Evolutionary conservation across 176 grass and related monocot species (phyloP).

Genomic region (Aegilops umbellulata): DNA sequence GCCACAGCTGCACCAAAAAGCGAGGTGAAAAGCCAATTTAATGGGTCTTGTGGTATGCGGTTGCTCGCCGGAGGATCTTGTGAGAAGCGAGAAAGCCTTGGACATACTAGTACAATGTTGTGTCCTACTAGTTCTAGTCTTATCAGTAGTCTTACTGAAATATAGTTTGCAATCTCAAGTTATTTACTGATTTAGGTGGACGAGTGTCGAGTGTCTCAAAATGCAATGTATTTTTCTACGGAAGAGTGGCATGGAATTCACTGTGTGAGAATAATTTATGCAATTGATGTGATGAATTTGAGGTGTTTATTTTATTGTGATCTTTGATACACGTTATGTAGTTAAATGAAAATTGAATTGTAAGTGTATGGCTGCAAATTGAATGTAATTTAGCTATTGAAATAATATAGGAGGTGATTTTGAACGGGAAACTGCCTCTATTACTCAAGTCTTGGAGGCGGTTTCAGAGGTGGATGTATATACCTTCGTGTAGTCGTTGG

Average conservation of each 20-base stretch:
- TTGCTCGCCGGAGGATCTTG: background rate
- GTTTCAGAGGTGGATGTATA: too few relatives aligned
- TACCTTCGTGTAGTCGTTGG: too few relatives aligned
- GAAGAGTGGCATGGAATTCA: background rate
- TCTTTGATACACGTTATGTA: too few relatives aligned
- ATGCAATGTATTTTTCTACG: background rate
- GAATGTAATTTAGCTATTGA: too few relatives aligned
- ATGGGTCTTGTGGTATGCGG: background rate
- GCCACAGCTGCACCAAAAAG: too few relatives aligned
- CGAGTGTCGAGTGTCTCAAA: background rate
- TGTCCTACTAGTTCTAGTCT: background rate
- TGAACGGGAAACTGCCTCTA: too few relatives aligned
- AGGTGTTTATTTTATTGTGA: too few relatives aligned
- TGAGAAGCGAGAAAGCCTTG: background rate
- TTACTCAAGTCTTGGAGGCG: too few relatives aligned
- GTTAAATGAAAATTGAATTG: too few relatives aligned
- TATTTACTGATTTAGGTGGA: background rate
- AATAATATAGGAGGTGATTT: too few relatives aligned
- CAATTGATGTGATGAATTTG: background rate
- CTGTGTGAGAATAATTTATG: background rate
- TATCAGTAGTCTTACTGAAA: too few relatives aligned
- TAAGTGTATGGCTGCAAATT: too few relatives aligned
- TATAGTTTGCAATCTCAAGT: background rate
- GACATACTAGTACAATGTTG: background rate
- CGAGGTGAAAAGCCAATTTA: background rate